A percentile compares a stretch with the other conserved stretches of the same genome.
Conservation (phyloP, 345 rosid species). For the Salix dunnii region DNA sequence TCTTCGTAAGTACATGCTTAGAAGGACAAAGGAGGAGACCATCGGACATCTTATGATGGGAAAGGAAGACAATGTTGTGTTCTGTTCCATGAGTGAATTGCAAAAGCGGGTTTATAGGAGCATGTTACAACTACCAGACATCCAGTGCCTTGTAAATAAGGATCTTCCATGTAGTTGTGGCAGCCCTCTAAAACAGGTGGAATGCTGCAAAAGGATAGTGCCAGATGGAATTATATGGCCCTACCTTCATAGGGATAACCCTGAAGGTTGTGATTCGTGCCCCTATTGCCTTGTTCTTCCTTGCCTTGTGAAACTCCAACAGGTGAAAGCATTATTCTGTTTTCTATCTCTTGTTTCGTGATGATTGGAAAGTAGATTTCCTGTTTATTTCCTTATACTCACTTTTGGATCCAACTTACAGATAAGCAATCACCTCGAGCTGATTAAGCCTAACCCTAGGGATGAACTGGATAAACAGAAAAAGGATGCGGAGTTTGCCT, state of each 20-base stretch:
- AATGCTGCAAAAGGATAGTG: conserved; percentile 84
- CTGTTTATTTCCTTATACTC: conserved; percentile 2
- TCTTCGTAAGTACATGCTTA: conserved; percentile 73
- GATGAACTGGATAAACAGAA: conserved; percentile 84
- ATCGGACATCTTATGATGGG: conserved; percentile 98
- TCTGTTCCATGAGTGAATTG: conserved; percentile 88
- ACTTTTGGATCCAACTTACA: conserved; percentile 29
- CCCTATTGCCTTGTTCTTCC: conserved; percentile 96
- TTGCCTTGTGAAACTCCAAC: conserved; percentile 82
- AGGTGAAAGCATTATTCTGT: conserved; percentile 36
- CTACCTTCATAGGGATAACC: conserved; percentile 74
- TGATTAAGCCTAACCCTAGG: conserved; percentile 85
- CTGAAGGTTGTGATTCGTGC: conserved; percentile 93
- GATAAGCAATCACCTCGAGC: conserved; percentile 96
- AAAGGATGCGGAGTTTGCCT: conserved; percentile 84
- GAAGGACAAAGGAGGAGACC: conserved; percentile 95
- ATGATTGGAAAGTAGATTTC: not conserved
- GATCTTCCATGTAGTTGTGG: conserved; percentile 83
- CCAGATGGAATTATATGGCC: conserved; percentile 91
- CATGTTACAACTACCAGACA: conserved; percentile 78
- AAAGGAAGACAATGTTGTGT: conserved; percentile 93
- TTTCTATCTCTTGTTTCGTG: not conserved
- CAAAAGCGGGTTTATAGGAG: conserved; percentile 77
- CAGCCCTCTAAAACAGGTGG: conserved; percentile 82
- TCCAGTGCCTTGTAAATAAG: conserved; percentile 87